phyloP scores from a whole-genome alignment of 257 asterid species.

The Gentiana straminea region DNA sequence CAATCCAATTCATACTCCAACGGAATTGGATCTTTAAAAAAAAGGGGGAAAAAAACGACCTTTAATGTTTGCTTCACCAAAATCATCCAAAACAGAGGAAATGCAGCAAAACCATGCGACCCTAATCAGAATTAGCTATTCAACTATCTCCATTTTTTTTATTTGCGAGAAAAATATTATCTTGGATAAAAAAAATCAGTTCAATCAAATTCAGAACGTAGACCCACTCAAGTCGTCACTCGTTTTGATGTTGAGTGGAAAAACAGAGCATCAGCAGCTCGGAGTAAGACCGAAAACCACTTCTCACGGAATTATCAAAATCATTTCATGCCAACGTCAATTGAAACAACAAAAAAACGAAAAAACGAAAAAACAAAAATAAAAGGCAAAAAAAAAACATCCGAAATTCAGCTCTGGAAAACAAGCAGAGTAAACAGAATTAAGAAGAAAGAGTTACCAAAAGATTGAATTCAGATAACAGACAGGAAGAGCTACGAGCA shows the following conservation, averaged over 20 bases:
- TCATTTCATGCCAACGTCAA: not conserved
- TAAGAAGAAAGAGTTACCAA: not conserved
- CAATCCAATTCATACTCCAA: too few species aligned
- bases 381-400: not conserved
- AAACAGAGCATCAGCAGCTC: not conserved
- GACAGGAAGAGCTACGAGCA: not conserved
- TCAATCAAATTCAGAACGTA: not conserved
- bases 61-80: not conserved
- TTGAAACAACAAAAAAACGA: not conserved
- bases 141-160: not conserved
- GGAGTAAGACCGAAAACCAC: not conserved
- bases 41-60: not conserved
- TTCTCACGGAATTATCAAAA: not conserved
- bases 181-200: not conserved
- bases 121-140: not conserved
- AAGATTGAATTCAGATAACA: not conserved
- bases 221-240: not conserved
- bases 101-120: not conserved
- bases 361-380: not conserved
- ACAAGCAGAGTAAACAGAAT: too few species aligned
- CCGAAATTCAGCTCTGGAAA: too few species aligned
- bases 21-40: not conserved
- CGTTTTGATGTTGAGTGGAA: not conserved
- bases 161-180: too few species aligned
- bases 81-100: conserved; percentile 1